A percentile compares a stretch with the other conserved stretches of the same genome.
Evolutionary conservation across 2,329 filamentous ascomycete species (phyloP).

Genomic region (Neopestalotiopsis rosae): DNA sequence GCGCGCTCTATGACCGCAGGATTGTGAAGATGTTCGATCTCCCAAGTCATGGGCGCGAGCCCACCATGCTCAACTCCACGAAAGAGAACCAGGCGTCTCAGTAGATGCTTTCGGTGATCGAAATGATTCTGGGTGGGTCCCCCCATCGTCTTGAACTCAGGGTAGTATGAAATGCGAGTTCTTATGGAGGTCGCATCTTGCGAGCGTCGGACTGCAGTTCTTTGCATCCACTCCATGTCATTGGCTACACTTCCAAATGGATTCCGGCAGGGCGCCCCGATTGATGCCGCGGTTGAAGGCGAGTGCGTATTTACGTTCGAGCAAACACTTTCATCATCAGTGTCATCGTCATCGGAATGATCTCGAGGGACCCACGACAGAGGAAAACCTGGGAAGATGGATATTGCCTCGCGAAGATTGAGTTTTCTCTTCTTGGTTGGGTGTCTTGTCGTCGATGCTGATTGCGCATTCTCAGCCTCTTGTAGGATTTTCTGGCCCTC

Average conservation of each 20-base stretch:
- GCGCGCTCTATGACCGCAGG: conserved; percentile 32
- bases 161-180: conserved; percentile 28
- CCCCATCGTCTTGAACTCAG: conserved; percentile 27
- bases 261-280: too few species aligned
- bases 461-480: too few species aligned
- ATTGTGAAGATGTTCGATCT: conserved; percentile 24
- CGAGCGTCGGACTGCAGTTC: too few species aligned
- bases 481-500: conserved; percentile 22
- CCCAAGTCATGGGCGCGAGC: conserved; percentile 19
- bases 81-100: conserved; percentile 31
- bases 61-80: not conserved
- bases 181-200: not conserved
- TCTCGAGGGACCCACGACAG: too few species aligned
- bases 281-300: too few species aligned
- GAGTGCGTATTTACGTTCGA: too few species aligned
- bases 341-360: not conserved
- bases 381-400: not conserved
- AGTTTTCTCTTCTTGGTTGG: not conserved
- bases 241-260: too few species aligned
- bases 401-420: not conserved
- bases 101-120: conserved; percentile 30
- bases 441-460: not conserved
- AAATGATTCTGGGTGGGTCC: conserved; percentile 24
- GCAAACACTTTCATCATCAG: not conserved
- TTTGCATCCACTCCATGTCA: too few species aligned